Evolutionary conservation across 2,329 filamentous ascomycete species (phyloP).

Genomic region (Ascochyta rabiei): DNA sequence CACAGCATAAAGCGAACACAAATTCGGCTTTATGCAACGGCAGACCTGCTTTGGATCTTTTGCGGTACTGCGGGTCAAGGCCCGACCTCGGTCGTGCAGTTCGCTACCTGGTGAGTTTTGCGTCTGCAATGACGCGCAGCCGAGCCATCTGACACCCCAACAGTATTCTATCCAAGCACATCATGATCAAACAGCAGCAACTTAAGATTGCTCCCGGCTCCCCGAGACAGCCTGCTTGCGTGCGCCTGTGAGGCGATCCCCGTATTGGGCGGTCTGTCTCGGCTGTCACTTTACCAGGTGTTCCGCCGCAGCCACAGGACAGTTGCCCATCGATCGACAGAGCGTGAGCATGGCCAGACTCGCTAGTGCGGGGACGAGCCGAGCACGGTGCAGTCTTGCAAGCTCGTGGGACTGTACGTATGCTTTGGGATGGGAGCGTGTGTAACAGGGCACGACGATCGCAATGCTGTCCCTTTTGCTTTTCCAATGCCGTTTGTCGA

Average conservation of each 20-base stretch:
- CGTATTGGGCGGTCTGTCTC: background rate
- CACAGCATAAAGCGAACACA: background rate
- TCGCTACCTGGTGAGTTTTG: constrained; percentile 3
- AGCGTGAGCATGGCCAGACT: constrained; percentile 8
- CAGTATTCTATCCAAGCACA: constrained; percentile 18
- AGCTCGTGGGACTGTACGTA: constrained; percentile 7
- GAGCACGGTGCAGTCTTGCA: constrained; percentile 10
- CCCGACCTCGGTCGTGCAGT: background rate
- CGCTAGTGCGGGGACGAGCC: constrained; percentile 14
- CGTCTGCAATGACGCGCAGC: constrained; percentile 9
- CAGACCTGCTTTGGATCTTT: background rate
- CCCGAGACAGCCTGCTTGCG: constrained; percentile 3
- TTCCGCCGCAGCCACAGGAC: background rate
- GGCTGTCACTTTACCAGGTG: constrained; percentile 2
- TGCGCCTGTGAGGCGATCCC: background rate
- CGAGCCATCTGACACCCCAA: constrained; percentile 28
- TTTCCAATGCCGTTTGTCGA: background rate
- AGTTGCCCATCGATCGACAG: constrained; percentile 5
- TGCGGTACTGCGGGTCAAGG: background rate
- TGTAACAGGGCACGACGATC: constrained; percentile 5
- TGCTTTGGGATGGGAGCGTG: background rate
- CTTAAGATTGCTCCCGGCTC: constrained; percentile 5
- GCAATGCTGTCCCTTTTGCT: background rate
- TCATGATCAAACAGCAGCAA: constrained; percentile 7
- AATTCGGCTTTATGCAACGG: constrained; percentile 6